Conservation (phyloP, 176 grass and related monocot genomes). For the Triticum turgidum region DNA sequence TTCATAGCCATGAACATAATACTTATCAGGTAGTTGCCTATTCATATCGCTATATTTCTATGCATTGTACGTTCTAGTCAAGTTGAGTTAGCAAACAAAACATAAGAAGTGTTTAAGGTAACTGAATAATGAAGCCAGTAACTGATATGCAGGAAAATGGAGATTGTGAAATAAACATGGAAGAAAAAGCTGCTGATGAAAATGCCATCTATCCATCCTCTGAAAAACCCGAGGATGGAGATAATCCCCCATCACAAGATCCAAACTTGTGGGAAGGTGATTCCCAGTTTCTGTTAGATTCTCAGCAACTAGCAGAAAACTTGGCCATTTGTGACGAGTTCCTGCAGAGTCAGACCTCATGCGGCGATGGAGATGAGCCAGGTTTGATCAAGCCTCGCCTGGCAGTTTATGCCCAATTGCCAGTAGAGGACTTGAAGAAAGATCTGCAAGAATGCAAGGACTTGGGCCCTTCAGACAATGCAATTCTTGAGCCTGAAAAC, state of each 20-base stretch:
- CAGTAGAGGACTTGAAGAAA: slow-evolving; percentile 72
- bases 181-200: slow-evolving; percentile 46
- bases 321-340: slow-evolving; percentile 80
- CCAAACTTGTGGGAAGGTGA: slow-evolving; percentile 75
- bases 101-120: not conserved
- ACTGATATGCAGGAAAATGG: slow-evolving; percentile 35
- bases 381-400: slow-evolving; percentile 35
- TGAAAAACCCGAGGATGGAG: slow-evolving; percentile 52
- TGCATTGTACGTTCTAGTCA: not conserved
- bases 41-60: slow-evolving; percentile 8
- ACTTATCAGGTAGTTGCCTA: slow-evolving; percentile 48
- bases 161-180: slow-evolving; percentile 38
- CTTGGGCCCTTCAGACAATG: slow-evolving; percentile 29
- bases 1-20: slow-evolving; percentile 27
- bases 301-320: slow-evolving; percentile 79
- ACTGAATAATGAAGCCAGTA: not conserved
- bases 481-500: slow-evolving; percentile 51
- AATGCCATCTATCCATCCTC: slow-evolving; percentile 11
- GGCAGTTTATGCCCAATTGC: slow-evolving; percentile 63
- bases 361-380: slow-evolving; percentile 46
- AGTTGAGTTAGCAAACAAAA: not conserved
- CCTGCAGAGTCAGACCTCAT: slow-evolving; percentile 81
- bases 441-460: slow-evolving; percentile 74
- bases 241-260: slow-evolving; percentile 52
- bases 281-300: slow-evolving; percentile 69